phyloP scores from a whole-genome alignment of 495 filamentous ascomycete genomes.

The Penicillium arizonense region DNA sequence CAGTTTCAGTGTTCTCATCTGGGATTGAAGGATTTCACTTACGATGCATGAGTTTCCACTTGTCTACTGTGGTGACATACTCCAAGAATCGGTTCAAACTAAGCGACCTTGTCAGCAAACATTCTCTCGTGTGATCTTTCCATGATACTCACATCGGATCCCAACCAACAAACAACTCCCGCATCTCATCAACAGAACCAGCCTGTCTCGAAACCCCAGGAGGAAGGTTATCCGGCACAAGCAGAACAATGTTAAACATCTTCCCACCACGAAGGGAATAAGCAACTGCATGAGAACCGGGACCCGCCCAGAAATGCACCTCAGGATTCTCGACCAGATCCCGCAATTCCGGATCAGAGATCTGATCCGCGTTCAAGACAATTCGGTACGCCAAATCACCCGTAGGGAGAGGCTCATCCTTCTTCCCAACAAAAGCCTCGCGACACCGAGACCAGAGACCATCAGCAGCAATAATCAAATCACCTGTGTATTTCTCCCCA shows the following conservation, averaged over 20 bases:
- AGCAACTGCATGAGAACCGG: conserved; percentile 60
- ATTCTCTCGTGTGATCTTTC: too few species aligned
- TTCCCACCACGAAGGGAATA: conserved; percentile 62
- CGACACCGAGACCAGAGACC: conserved; percentile 53
- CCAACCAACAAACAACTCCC: conserved; percentile 58
- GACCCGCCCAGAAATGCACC: conserved; percentile 72
- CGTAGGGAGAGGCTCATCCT: conserved; percentile 51
- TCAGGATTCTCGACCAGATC: conserved; percentile 52
- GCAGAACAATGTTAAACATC: conserved; percentile 66
- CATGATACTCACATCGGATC: conserved; percentile 42
- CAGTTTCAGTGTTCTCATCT: background rate
- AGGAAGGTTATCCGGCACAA: conserved; percentile 69
- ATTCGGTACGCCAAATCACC: conserved; percentile 73
- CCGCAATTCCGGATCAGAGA: conserved; percentile 46
- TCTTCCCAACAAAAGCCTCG: conserved; percentile 45
- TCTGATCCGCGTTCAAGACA: conserved; percentile 49
- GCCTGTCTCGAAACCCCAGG: conserved; percentile 48
- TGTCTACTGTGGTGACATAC: conserved; percentile 41
- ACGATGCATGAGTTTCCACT: conserved; percentile 67
- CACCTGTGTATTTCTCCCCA: conserved; percentile 36
- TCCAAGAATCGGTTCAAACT: conserved; percentile 35
- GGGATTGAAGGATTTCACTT: conserved; percentile 8
- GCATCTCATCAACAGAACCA: conserved; percentile 67
- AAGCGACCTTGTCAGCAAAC: too few species aligned
- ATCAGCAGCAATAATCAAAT: conserved; percentile 59